Base-by-base conservation (phyloP, 805 yeast genomes). In the Clavispora carvajalis region DNA sequence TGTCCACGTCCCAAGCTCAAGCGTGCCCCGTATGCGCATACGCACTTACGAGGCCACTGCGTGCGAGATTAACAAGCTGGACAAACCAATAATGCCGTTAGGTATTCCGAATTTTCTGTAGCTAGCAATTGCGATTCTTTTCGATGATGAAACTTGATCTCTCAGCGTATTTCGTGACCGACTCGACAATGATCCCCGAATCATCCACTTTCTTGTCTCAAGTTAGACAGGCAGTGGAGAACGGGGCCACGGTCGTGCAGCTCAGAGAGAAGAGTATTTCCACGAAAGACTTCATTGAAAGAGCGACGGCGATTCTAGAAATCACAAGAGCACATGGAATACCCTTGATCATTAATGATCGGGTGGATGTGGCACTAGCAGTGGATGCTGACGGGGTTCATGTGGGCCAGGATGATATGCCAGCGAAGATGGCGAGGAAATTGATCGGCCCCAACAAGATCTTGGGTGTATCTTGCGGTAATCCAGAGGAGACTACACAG, bases 331-430 rank as follows among this genome's bases (percentile, higher is more conserved):
- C 63, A 21, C 74, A 69, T 30, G 72, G 74, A 0, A 78, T 90
- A 7, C 96, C 96, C 0, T 66, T 89, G 48, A 76, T 89, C 24
- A 88, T 89, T 54, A 87, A 89, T 51, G 96, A 89, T 54, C 66
- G 96, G 38, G 74, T 87, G 2, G 97, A 89, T 55, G 87, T 90
- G 10, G 96, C 96, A 0, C 63, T 90, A 33, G 96, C 96, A 0
- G 71, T 87, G 41, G 93, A 76, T 50, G 95, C 95, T 2, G 96
- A 87, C 47, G 95, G 95, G 25, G 82, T 90, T 7, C 97, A 89
- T 64, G 86, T 89, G 16, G 97, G 97, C 0, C 96, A 89, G 59
- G 89, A 82, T 39, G 97, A 89, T 56, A 85, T 89, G 86, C 73
- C 75, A 9, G 78, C 78, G 1, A 52, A 52, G 1, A 51, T 71